phyloP scores from a whole-genome alignment of 2,329 filamentous ascomycete species.

The Aspergillus versicolor region DNA sequence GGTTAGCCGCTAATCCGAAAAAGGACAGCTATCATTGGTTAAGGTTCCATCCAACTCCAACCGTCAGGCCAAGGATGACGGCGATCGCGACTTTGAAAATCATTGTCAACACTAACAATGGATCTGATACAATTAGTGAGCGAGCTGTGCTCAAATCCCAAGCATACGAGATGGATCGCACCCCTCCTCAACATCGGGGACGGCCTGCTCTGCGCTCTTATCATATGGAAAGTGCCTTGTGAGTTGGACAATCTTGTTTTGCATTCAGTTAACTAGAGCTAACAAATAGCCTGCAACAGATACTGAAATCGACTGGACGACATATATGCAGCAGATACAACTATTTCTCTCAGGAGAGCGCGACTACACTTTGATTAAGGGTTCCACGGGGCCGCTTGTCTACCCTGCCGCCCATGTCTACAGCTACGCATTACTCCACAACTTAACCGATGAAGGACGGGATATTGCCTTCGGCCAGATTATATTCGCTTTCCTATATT shows the following conservation, averaged over 20 bases:
- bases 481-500: slow-evolving; percentile 77
- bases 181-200: slow-evolving; percentile 69
- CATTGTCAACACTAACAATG: slow-evolving; percentile 26
- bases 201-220: slow-evolving; percentile 66
- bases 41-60: background rate
- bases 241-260: slow-evolving; percentile 36
- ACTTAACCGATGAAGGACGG: slow-evolving; percentile 71
- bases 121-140: slow-evolving; percentile 30
- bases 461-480: slow-evolving; percentile 80
- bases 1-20: slow-evolving; percentile 21
- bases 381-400: slow-evolving; percentile 87
- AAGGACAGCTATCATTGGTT: slow-evolving; percentile 18
- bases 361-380: slow-evolving; percentile 82
- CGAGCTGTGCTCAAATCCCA: slow-evolving; percentile 53
- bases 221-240: slow-evolving; percentile 86
- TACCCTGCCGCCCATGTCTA: slow-evolving; percentile 95
- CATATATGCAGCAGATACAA: slow-evolving; percentile 91
- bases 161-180: slow-evolving; percentile 62
- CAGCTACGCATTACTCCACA: slow-evolving; percentile 78
- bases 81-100: background rate
- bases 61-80: background rate
- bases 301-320: slow-evolving; percentile 96
- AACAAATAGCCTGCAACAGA: slow-evolving; percentile 52
- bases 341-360: slow-evolving; percentile 81
- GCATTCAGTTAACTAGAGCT: slow-evolving; percentile 16